Percentiles rank a stretch among this genome's conserved stretches.
Evolutionary conservation across 305 asterid species (phyloP).

Genomic region (Fraxinus greggii): DNA sequence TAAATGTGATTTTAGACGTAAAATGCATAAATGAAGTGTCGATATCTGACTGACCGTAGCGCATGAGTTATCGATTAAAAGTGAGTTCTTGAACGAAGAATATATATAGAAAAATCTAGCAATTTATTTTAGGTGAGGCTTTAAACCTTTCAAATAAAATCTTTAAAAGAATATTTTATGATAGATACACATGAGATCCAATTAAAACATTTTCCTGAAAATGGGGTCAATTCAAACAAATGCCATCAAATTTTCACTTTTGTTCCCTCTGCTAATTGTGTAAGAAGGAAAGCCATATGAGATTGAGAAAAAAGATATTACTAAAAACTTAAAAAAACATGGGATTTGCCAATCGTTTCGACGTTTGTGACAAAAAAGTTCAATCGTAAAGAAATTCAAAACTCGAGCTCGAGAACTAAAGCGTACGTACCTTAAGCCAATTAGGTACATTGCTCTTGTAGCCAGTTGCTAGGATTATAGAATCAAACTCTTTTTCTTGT

Average conservation of each 20-base stretch:
- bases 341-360: background rate
- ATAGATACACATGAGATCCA: conserved; percentile 25
- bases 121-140: conserved; percentile 2
- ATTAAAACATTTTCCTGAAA: background rate
- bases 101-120: background rate
- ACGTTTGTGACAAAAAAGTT: background rate
- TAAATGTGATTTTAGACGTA: background rate
- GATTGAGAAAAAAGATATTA: conserved; percentile 23
- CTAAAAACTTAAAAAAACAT: conserved; percentile 1
- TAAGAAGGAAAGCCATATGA: conserved; percentile 40
- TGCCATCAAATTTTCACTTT: conserved; percentile 43
- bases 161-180: conserved; percentile 21
- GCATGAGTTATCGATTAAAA: background rate
- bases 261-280: conserved; percentile 29
- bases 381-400: background rate
- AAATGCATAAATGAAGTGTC: background rate
- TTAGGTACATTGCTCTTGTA: conserved; percentile 93
- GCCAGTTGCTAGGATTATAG: conserved; percentile 86
- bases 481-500: conserved; percentile 71
- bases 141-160: background rate
- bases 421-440: conserved; percentile 75
- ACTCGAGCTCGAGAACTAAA: background rate
- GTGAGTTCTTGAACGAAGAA: background rate
- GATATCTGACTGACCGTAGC: background rate
- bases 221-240: conserved; percentile 31